phyloP scores from a whole-genome alignment of 225 moss, liverwort and hornwort genomes.

The Neckera pumila region DNA sequence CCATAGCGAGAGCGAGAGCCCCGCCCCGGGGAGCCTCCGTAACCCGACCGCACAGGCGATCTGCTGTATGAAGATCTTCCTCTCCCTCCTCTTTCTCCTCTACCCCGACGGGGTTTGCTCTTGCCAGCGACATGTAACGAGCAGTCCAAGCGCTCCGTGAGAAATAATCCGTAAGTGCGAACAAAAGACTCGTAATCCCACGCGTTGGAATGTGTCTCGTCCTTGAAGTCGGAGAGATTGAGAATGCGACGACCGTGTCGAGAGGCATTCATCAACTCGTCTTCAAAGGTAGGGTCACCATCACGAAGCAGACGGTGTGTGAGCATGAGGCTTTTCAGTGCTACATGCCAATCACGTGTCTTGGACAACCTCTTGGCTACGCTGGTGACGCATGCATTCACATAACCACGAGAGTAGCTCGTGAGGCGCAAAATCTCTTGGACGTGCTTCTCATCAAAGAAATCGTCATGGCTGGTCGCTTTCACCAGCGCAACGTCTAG shows the following conservation, averaged over 20 bases:
- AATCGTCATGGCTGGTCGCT: conserved; percentile 90
- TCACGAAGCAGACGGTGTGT: conserved; percentile 88
- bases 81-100: not conserved
- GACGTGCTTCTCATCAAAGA: conserved; percentile 63
- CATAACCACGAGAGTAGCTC: conserved; percentile 71
- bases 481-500: conserved; percentile 83
- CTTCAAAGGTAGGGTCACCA: conserved; percentile 71
- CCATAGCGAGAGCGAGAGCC: conserved; percentile 40
- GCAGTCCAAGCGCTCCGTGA: conserved; percentile 83
- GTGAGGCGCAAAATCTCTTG: conserved; percentile 72
- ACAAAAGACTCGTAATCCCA: conserved; percentile 94
- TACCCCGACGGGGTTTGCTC: not conserved
- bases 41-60: conserved; percentile 31
- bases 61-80: conserved; percentile 18
- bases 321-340: conserved; percentile 81
- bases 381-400: conserved; percentile 47
- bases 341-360: conserved; percentile 90
- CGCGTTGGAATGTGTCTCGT: conserved; percentile 73
- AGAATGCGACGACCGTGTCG: conserved; percentile 72
- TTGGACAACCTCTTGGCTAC: conserved; percentile 28
- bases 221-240: conserved; percentile 69
- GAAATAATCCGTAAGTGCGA: conserved; percentile 69
- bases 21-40: conserved; percentile 34
- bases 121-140: conserved; percentile 9
- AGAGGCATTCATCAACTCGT: conserved; percentile 52